Base-by-base conservation (phyloP, 805 yeast species). In the Starmerella gropengiesseri region DNA sequence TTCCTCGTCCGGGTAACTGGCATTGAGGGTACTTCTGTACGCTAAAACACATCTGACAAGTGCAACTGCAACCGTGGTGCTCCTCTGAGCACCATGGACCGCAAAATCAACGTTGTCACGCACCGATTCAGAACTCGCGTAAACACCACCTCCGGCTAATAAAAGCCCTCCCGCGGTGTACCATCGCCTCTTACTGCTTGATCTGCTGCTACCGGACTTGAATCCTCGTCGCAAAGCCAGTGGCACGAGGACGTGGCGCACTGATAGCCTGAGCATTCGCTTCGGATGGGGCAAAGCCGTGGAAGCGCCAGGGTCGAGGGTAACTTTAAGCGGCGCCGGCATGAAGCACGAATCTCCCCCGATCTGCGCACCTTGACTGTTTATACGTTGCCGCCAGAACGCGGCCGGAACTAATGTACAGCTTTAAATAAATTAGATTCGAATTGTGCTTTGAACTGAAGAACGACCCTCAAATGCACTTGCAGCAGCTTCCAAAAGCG, bases 41-140 rank as follows among this genome's bases (percentile, higher is more conserved):
- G 78, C 65, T 47, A 69, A 67, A 52, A 89, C 78, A 59, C 97
- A 89, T 47, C 77, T 66, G 5, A 70, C 11, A 1, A 51, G 39
- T 5, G 56, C 51, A 11, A 45, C 31, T 11, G 48, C 49, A 1
- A 61, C 64, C 5, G 62, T 56, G 7, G 55, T 41, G 21, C 56
- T 41, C 25, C 66, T 55, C 37, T 54, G 54, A 7, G 45, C 23
- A 1, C 59, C 63, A 28, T 51, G 52, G 42, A 51, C 22, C 35
- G 53, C 29, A 44, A 53, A 49, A 18, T 43, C 48, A 11, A 52
- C 48, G 7, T 54, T 55, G 16, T 46, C 46, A 7, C 51, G 50
- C n/a, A 55, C 47, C 2, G 53, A 40, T 7, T 47, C 54, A 30
- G 51, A 55, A 5, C 51, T 44, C 7, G 37, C 31, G 39, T 57